phyloP scores from a whole-genome alignment of 805 yeast genomes.

The Saccharomycopsis sp. region DNA sequence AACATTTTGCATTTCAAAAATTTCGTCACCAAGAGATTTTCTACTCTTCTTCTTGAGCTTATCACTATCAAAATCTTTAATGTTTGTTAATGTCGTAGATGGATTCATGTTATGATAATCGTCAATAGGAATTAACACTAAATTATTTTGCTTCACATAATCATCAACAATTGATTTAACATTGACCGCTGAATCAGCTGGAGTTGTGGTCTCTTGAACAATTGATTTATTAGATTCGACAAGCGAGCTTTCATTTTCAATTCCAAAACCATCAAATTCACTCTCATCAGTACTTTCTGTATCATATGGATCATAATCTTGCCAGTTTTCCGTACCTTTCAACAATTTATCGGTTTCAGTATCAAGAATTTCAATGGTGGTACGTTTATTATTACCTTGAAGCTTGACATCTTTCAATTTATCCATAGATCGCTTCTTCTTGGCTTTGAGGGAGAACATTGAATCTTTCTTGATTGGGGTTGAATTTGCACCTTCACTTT shows the following conservation, averaged over 20 bases:
- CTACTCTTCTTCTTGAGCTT: constrained; percentile 13
- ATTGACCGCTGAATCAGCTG: not conserved
- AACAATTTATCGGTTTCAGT: constrained; percentile 20
- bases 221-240: not conserved
- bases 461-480: constrained; percentile 5
- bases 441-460: not conserved
- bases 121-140: constrained; percentile 15
- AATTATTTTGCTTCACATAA: constrained; percentile 14
- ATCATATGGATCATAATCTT: constrained; percentile 10
- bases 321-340: constrained; percentile 19
- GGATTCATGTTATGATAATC: constrained; percentile 5
- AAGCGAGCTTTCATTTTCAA: constrained; percentile 7
- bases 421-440: not conserved
- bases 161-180: constrained; percentile 17
- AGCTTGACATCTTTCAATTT: constrained; percentile 9
- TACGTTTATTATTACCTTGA: not conserved
- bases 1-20: constrained; percentile 14
- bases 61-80: not conserved
- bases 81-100: constrained; percentile 8
- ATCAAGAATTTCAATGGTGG: constrained; percentile 11
- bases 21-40: constrained; percentile 20
- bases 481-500: not conserved
- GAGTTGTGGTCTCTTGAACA: not conserved
- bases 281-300: constrained; percentile 4
- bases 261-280: constrained; percentile 14